A percentile compares a stretch with the other conserved stretches of the same genome.
These are phyloP conservation scores for Emiliania huxleyi DNA, from an alignment of 78 protist genomes.

Conservation along the genomic window DNA sequence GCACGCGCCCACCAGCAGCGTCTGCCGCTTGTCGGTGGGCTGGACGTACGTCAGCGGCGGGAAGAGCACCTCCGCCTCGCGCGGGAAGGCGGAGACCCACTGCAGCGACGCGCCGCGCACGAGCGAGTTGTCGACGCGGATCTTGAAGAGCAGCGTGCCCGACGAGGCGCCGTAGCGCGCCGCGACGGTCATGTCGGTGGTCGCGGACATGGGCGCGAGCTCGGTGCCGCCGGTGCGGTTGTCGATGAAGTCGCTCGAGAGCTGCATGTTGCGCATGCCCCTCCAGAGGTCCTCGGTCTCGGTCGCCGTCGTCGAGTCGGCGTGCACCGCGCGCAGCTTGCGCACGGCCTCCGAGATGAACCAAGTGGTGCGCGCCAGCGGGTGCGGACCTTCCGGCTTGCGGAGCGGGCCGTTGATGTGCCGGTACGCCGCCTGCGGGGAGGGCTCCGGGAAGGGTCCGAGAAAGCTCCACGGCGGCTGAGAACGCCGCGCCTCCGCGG, in stretches of 20 bases:
- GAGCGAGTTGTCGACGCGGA: neutral
- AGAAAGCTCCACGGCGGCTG: too few relatives aligned
- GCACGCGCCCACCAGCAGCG: neutral
- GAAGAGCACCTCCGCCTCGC: neutral
- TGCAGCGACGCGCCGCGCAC: neutral
- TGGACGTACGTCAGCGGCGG: neutral
- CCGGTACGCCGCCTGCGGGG: neutral
- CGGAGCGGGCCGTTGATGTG: conserved; percentile 31
- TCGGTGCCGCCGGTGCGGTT: neutral
- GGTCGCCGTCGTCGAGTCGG: neutral
- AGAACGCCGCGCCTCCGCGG: too few relatives aligned
- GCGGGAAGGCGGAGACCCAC: neutral
- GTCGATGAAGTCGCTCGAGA: neutral
- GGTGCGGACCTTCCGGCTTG: neutral
- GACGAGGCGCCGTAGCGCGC: neutral
- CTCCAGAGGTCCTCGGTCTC: neutral
- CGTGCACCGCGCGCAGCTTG: neutral
- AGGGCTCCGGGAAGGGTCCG: too few relatives aligned
- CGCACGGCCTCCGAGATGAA: neutral
- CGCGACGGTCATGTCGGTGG: neutral
- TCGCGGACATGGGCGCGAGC: conserved; percentile 24
- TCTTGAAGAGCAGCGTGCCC: neutral
- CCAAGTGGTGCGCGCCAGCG: neutral
- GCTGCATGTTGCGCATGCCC: neutral
- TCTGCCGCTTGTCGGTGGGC: neutral